Conservation (phyloP, 768 basidiomycete species). For the Tremella yokohamensis region DNA sequence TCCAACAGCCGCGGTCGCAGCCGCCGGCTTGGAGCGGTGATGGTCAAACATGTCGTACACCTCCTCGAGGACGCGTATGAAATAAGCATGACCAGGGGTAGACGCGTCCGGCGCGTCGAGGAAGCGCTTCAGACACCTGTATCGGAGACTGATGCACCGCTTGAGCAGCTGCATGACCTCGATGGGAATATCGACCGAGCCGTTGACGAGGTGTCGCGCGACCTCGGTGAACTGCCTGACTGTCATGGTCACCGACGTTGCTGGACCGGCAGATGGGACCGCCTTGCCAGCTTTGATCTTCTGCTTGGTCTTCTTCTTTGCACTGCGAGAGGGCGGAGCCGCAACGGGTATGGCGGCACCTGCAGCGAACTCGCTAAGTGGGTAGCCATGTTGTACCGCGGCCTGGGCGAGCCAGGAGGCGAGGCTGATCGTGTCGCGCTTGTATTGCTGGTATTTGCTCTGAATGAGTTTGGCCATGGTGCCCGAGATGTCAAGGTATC, state of each 20-base stretch:
- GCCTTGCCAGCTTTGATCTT: too few species aligned
- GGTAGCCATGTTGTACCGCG: not conserved
- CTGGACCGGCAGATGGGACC: too few species aligned
- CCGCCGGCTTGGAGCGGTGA: too few species aligned
- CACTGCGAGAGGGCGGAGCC: not conserved
- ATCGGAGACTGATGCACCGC: not conserved
- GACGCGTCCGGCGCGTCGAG: not conserved
- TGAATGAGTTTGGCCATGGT: too few species aligned
- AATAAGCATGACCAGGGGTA: not conserved
- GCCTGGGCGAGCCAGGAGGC: not conserved
- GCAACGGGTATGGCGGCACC: not conserved
- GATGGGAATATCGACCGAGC: not conserved
- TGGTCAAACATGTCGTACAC: not conserved
- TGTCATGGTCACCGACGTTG: too few species aligned
- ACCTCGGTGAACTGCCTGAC: not conserved
- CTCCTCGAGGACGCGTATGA: not conserved
- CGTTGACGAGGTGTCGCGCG: not conserved
- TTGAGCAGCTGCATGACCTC: not conserved
- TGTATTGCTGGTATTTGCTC: too few species aligned
- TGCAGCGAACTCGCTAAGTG: not conserved
- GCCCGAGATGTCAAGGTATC: too few species aligned
- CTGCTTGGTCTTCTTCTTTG: conserved; percentile 1
- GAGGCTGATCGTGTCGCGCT: not conserved
- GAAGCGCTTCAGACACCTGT: not conserved
- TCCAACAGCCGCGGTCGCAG: too few species aligned